Percentiles rank a stretch among this genome's conserved stretches.
Conservation (phyloP, 2,329 filamentous ascomycete genomes). For the Penicillium brevicompactum region DNA sequence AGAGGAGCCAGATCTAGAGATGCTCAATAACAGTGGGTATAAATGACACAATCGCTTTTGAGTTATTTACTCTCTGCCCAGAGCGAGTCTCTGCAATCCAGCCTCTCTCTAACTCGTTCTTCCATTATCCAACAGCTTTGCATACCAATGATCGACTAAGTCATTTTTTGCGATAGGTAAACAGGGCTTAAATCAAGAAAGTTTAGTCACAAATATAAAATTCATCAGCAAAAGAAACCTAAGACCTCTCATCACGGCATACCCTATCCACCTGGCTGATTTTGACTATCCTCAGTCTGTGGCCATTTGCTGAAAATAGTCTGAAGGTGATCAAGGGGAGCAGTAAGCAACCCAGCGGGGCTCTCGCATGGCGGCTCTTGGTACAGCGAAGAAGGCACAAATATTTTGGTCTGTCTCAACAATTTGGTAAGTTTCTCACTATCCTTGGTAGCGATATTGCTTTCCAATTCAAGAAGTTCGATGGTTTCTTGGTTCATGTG, state of each 20-base stretch:
- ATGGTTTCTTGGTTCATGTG: conserved; percentile 56
- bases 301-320: conserved; percentile 62
- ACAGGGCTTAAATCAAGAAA: too few species aligned
- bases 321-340: conserved; percentile 58
- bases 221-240: too few species aligned
- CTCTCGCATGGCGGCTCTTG: conserved; percentile 61
- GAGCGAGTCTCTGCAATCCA: too few species aligned
- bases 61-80: too few species aligned
- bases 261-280: too few species aligned
- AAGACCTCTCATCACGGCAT: too few species aligned
- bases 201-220: too few species aligned
- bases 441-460: conserved; percentile 37
- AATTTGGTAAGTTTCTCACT: conserved; percentile 44
- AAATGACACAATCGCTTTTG: not conserved
- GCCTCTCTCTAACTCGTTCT: too few species aligned
- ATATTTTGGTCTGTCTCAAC: conserved; percentile 56
- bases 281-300: conserved; percentile 16
- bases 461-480: conserved; percentile 54
- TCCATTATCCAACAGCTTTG: too few species aligned
- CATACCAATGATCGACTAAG: too few species aligned
- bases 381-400: conserved; percentile 56
- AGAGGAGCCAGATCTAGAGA: conserved; percentile 13
- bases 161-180: too few species aligned
- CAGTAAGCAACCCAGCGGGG: conserved; percentile 55
- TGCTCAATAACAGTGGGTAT: conserved; percentile 3